Base-by-base conservation (phyloP, 176 grass and related monocot genomes). In the Bromus sterilis region DNA sequence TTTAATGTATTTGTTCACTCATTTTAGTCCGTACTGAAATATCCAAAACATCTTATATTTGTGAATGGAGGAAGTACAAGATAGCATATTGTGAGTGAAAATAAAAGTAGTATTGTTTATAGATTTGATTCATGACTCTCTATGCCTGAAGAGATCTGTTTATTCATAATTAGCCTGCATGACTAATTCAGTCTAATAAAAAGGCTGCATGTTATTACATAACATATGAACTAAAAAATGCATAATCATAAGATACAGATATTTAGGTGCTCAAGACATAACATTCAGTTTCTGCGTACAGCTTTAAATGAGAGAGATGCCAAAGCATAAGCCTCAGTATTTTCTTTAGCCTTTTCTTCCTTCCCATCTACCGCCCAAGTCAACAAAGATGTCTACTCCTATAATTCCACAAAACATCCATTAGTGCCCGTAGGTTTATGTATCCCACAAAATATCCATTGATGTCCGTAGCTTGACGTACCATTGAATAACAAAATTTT, bases 401-500 rank as follows among this genome's bases (percentile, higher is more conserved):
- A 28, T 71, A 44, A 43, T 25, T 71, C 40, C 23, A 71, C 15
- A 26, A 71, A 71, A 7, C 13, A 28, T 43, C 11, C 39, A 29
- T 43, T 71, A 15, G 14, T 43, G 6, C 23, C 39, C 2, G 4
- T 30, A 46, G 40, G 9, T 25, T 42, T 43, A 72, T 20, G 69
- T 46, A 30, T 26, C 15, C 42, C 44, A 72, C 25, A 72, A 70
- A 72, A 72, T 53, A 30, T 48, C 26, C 40, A 49, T 28, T 48
- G 69, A 31, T 5, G 26, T 43, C 55, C 49, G 18, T 53, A 53
- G 7, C 18, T 53, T 53, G 49, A 39, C 65, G 34, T 58, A 15
- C 21, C 46, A 88, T 24, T 76, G 43, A 75, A 55, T 12, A 74
- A 59, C 11, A 79, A 66, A 55, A 71, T n/a, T n/a, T n/a, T n/a